phyloP scores from a whole-genome alignment of 805 yeast genomes.

The Kluyveromyces wickerhamii region DNA sequence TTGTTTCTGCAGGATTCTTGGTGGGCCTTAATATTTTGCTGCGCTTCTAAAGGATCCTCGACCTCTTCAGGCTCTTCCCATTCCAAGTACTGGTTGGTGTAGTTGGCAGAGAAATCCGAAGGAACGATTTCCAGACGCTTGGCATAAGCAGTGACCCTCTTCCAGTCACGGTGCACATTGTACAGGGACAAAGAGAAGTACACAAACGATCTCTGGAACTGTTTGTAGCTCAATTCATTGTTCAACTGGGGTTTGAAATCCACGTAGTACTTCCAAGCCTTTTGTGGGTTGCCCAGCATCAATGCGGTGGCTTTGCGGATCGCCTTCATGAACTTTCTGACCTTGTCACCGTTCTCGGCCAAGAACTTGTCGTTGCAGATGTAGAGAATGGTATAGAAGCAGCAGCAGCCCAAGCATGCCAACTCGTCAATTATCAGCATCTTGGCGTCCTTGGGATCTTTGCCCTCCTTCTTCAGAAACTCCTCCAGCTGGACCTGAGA shows the following conservation, averaged over 20 bases:
- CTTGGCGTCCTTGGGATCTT: slow-evolving; percentile 39
- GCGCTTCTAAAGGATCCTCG: slow-evolving; percentile 41
- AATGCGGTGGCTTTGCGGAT: slow-evolving; percentile 44
- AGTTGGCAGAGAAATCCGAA: slow-evolving; percentile 41
- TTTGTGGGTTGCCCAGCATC: slow-evolving; percentile 36
- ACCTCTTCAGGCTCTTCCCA: slow-evolving; percentile 45
- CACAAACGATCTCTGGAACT: slow-evolving; percentile 47
- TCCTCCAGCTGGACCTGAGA: slow-evolving; percentile 52
- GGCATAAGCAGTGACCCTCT: slow-evolving; percentile 47
- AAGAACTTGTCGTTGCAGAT: slow-evolving; percentile 45
- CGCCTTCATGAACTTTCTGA: slow-evolving; percentile 38
- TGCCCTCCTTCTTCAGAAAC: slow-evolving; percentile 36
- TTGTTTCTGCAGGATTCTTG: slow-evolving; percentile 39
- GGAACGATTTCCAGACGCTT: slow-evolving; percentile 46
- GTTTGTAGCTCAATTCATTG: slow-evolving; percentile 35
- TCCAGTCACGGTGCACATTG: slow-evolving; percentile 52
- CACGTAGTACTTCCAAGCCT: slow-evolving; percentile 40
- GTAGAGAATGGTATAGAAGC: slow-evolving; percentile 50
- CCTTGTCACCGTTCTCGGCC: slow-evolving; percentile 39
- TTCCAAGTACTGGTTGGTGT: slow-evolving; percentile 41
- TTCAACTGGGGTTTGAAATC: slow-evolving; percentile 43
- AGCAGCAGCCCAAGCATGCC: slow-evolving; percentile 52
- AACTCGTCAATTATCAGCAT: slow-evolving; percentile 49
- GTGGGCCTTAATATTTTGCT: slow-evolving; percentile 38
- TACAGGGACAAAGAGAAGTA: slow-evolving; percentile 44